These are phyloP conservation scores for Fusarium liriodendri DNA, from an alignment of 2,329 filamentous ascomycete genomes.

Conservation along the genomic window DNA sequence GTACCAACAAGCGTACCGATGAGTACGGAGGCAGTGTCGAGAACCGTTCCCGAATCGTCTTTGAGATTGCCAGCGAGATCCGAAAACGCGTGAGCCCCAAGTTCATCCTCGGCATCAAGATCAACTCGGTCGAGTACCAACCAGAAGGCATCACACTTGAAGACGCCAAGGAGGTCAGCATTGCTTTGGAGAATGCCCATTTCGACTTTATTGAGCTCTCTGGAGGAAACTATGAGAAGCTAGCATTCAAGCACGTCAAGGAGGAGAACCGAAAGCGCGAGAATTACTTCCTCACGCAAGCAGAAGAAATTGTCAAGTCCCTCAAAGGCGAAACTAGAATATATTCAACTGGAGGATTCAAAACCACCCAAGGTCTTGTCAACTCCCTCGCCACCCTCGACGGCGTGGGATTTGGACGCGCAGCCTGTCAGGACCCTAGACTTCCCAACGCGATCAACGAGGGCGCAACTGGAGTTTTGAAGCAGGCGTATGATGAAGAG, in stretches of 20 bases:
- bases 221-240: constrained; percentile 67
- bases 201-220: constrained; percentile 69
- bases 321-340: constrained; percentile 26
- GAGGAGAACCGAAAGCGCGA: constrained; percentile 65
- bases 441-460: constrained; percentile 8
- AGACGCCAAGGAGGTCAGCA: constrained; percentile 60
- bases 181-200: constrained; percentile 57
- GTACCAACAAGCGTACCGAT: constrained; percentile 62
- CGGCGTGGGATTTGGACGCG: constrained; percentile 20
- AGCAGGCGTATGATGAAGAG: constrained; percentile 17
- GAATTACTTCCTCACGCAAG: constrained; percentile 69
- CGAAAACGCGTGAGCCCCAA: constrained; percentile 58
- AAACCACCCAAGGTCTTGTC: constrained; percentile 12
- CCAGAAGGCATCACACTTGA: constrained; percentile 61
- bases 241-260: constrained; percentile 61
- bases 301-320: constrained; percentile 57
- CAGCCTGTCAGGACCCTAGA: constrained; percentile 16
- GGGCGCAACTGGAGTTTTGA: neutral
- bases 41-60: constrained; percentile 57
- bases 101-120: constrained; percentile 64
- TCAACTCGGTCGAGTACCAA: constrained; percentile 66
- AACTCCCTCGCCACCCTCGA: constrained; percentile 26
- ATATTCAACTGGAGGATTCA: constrained; percentile 32
- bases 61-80: constrained; percentile 53
- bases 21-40: constrained; percentile 58